Percentiles rank a stretch among this genome's conserved stretches.
Conservation (phyloP, 192 early-diverging fungal species). For the Rhizoclosmatium sp. region DNA sequence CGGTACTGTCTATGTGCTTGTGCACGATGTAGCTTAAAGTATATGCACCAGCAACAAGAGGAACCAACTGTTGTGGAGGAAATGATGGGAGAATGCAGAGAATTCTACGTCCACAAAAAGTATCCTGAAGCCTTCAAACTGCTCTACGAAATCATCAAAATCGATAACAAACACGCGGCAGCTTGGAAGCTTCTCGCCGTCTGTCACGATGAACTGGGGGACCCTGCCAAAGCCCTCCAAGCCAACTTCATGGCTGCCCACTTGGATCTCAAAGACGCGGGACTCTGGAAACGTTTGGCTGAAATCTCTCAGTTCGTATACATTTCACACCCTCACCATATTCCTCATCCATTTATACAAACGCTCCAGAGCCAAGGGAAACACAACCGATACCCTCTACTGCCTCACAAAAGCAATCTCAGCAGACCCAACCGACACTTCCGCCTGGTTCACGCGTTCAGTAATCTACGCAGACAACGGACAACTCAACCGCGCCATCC, state of each 20-base stretch:
- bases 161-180: constrained; percentile 70
- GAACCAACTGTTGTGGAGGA: constrained; percentile 58
- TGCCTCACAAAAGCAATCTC: constrained; percentile 75
- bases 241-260: constrained; percentile 91
- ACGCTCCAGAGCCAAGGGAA: constrained; percentile 52
- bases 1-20: background rate
- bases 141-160: constrained; percentile 80
- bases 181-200: constrained; percentile 93
- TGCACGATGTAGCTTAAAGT: background rate
- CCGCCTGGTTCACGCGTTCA: constrained; percentile 75
- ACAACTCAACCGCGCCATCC: constrained; percentile 64
- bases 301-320: constrained; percentile 67
- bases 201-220: constrained; percentile 87
- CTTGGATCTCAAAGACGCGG: constrained; percentile 72
- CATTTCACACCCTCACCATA: constrained; percentile 4
- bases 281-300: constrained; percentile 86
- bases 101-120: constrained; percentile 72
- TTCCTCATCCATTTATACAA: constrained; percentile 40
- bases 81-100: constrained; percentile 80
- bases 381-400: constrained; percentile 83
- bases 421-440: constrained; percentile 69
- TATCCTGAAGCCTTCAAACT: constrained; percentile 75
- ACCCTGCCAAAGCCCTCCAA: constrained; percentile 74
- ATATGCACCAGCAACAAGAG: background rate
- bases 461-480: constrained; percentile 66